phyloP scores from a whole-genome alignment of 1,284 basidiomycete genomes.

The Trichosporon sp. region DNA sequence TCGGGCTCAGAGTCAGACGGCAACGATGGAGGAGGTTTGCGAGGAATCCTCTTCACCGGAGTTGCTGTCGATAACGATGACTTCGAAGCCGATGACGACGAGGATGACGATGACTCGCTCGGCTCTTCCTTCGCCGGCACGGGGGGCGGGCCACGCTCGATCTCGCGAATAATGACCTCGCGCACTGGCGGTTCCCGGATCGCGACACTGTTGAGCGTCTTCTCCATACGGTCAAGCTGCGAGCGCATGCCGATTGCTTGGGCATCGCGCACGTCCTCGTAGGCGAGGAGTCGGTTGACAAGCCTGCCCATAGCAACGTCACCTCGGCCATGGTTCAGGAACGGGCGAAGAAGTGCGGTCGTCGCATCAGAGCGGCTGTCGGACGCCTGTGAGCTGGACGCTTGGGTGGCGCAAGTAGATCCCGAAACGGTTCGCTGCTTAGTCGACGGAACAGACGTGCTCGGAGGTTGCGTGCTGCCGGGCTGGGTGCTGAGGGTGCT shows the following conservation, averaged over 20 bases:
- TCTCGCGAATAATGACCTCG: constrained; percentile 21
- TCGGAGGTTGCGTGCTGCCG: not conserved
- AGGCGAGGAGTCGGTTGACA: constrained; percentile 50
- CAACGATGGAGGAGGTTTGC: not conserved
- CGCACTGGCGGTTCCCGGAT: constrained; percentile 19
- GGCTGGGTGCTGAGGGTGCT: not conserved
- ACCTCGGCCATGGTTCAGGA: not conserved
- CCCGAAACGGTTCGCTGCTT: constrained; percentile 14
- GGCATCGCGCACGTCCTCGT: constrained; percentile 47
- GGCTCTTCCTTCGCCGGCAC: constrained; percentile 41
- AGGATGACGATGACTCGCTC: not conserved
- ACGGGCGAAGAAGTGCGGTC: constrained; percentile 1
- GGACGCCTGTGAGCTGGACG: constrained; percentile 10
- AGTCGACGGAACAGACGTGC: not conserved
- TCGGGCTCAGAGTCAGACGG: not conserved
- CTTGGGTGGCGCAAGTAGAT: not conserved
- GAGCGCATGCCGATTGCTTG: constrained; percentile 41
- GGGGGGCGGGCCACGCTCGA: constrained; percentile 40
- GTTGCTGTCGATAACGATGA: constrained; percentile 14
- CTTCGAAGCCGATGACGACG: not conserved
- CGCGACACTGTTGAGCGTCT: constrained; percentile 37
- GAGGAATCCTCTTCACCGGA: not conserved
- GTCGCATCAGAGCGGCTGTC: not conserved
- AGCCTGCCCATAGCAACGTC: constrained; percentile 18
- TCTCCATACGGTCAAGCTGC: constrained; percentile 55